Conservation (phyloP, 2,329 filamentous ascomycete genomes). For the Aspergillus udagawae region DNA sequence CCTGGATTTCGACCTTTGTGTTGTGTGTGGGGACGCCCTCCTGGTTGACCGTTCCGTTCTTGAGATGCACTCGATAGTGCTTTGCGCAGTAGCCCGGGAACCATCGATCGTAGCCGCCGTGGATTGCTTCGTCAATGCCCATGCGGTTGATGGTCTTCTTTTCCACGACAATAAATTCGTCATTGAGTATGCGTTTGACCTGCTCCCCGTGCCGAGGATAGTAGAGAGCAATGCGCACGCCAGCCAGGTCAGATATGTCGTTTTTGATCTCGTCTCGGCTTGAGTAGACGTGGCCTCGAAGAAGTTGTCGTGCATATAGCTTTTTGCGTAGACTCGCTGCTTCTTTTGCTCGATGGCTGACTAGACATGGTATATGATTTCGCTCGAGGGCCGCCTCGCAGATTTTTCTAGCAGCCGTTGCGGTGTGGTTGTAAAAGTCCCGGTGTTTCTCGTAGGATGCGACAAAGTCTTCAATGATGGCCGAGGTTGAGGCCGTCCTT, state of each 20-base stretch:
- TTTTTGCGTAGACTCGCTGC: background rate
- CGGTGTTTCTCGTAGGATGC: background rate
- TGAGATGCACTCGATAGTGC: conserved; percentile 1
- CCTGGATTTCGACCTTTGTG: conserved; percentile 24
- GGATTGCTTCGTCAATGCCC: background rate
- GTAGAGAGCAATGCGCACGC: conserved; percentile 10
- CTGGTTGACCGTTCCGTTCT: background rate
- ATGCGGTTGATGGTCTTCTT: background rate
- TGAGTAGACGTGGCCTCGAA: background rate
- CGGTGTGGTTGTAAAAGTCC: background rate
- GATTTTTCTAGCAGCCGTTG: background rate
- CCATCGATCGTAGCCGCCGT: background rate
- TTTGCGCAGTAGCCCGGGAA: conserved; percentile 4
- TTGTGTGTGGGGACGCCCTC: background rate
- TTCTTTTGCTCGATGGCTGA: conserved; percentile 5
- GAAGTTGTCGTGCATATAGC: background rate
- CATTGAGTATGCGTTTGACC: background rate
- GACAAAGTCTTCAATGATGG: background rate
- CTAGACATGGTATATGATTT: background rate
- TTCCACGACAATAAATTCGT: background rate
- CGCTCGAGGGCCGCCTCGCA: background rate
- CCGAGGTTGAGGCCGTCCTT: background rate
- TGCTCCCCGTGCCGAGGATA: conserved; percentile 1
- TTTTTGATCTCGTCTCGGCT: conserved; percentile 4
- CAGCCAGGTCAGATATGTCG: conserved; percentile 11